Evolutionary conservation across 2,329 filamentous ascomycete species (phyloP).

Genomic region (Pseudogymnoascus sp.): DNA sequence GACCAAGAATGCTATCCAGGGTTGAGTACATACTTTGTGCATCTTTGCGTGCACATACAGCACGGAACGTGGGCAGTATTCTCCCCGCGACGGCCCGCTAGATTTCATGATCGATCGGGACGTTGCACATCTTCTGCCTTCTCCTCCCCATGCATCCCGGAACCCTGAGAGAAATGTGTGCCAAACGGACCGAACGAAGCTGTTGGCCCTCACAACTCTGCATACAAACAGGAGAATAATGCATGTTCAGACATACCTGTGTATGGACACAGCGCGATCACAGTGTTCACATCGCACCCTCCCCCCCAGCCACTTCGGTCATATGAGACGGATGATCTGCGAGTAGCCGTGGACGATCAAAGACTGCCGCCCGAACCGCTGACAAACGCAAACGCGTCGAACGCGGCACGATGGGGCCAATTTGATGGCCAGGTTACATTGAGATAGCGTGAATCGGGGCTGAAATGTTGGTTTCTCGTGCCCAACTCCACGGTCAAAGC

Average conservation of each 20-base stretch:
- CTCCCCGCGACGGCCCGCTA: not conserved
- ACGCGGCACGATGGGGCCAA: not conserved
- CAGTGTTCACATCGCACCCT: not conserved
- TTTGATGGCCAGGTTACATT: not conserved
- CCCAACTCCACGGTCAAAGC: not conserved
- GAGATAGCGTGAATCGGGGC: not conserved
- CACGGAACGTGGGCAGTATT: not conserved
- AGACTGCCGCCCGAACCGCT: not conserved
- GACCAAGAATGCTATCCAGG: not conserved
- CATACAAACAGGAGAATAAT: not conserved
- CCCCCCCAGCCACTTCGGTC: not conserved
- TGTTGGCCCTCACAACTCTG: not conserved
- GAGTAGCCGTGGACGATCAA: not conserved
- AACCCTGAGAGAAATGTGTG: not conserved
- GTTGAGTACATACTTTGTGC: not conserved
- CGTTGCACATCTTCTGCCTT: not conserved
- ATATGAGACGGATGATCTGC: not conserved
- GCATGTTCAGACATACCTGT: not conserved
- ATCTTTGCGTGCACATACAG: not conserved
- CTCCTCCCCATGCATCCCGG: not conserved
- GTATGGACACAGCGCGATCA: not conserved
- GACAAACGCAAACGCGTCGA: not conserved
- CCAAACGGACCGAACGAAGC: not conserved
- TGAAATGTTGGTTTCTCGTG: not conserved
- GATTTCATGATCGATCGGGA: not conserved